Base-by-base conservation (phyloP, 176 grass and related monocot genomes). In the Eleusine indica region DNA sequence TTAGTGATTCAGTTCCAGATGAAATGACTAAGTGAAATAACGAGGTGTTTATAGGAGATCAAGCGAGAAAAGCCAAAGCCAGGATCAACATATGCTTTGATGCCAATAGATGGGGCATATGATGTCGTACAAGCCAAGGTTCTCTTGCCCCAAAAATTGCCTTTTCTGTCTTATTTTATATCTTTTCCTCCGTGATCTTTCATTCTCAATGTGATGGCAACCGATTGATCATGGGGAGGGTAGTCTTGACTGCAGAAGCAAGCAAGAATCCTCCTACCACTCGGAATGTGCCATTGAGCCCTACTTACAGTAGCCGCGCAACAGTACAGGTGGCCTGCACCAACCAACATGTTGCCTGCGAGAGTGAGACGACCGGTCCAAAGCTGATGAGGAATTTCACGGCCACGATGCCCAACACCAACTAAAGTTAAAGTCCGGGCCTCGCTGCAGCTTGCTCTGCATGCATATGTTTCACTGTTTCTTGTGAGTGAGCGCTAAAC, bases 231-330 rank as follows among this genome's bases (percentile, higher is more conserved):
- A 53, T 70, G 76, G 9, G 61, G 76, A 71, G 51, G 35, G 14
- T 68, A 44, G 9, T 38, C 25, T 39, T 82, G 68, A 30, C 88
- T 29, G 83, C 79, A 19, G 58, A 83, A 82, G 79, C 83, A 90
- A 90, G 88, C 88, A 82, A 86, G 84, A 61, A 86, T 88, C 51
- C 82, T 88, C 88, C 67, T 61, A 25, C 58, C 88, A 22, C 79
- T 54, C 64, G 48, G 57, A 41, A 54, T 56, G 19, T 56, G 78
- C 67, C 78, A 82, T 73, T 29, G 29, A 48, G 48, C 61, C 66
- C 82, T 81, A 85, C 77, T 70, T 84, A 64, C 77, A 89, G 76
- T 70, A 63, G 87, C 64, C 42, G 29, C 62, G 61, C 63, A 80
- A 42, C 82, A 81, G 54, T 61, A 13, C 3, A 4, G 15, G 53